Evolutionary conservation across 176 grass and related monocot species (phyloP).

Genomic region (Guadua angustifolia): DNA sequence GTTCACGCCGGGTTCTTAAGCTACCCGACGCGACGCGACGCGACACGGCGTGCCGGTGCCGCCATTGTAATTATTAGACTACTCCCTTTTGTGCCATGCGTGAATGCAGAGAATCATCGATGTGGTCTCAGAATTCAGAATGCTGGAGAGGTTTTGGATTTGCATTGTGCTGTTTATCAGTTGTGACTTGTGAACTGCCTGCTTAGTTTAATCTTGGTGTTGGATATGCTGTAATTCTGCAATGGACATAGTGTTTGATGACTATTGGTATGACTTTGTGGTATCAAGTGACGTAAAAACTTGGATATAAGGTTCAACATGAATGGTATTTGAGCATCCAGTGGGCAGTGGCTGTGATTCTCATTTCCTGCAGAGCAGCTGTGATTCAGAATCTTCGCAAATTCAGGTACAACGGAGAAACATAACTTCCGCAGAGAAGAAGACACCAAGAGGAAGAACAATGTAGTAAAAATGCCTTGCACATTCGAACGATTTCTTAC

Average conservation of each 20-base stretch:
- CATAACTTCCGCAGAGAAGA: not conserved
- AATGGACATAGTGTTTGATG: not conserved
- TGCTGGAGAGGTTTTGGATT: constrained; percentile 8
- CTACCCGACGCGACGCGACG: not conserved
- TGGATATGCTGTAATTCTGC: constrained; percentile 4
- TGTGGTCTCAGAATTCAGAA: constrained; percentile 29
- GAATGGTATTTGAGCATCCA: not conserved
- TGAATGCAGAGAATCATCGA: not conserved
- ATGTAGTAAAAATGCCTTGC: constrained; percentile 33
- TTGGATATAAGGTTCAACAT: not conserved
- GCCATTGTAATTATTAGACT: constrained; percentile 56
- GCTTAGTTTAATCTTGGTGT: not conserved
- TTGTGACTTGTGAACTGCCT: not conserved
- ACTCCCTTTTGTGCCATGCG: constrained; percentile 27
- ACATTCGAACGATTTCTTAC: constrained; percentile 33
- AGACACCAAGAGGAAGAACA: not conserved
- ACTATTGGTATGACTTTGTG: not conserved
- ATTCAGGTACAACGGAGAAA: not conserved
- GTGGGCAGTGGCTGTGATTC: not conserved
- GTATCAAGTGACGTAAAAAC: not conserved
- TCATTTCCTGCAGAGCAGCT: not conserved
- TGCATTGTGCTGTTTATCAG: not conserved
- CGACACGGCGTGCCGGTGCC: not conserved
- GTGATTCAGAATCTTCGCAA: not conserved
- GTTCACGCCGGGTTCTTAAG: constrained; percentile 78